Conservation (phyloP, 2,329 filamentous ascomycete species). For the Lecanicillium sp. region DNA sequence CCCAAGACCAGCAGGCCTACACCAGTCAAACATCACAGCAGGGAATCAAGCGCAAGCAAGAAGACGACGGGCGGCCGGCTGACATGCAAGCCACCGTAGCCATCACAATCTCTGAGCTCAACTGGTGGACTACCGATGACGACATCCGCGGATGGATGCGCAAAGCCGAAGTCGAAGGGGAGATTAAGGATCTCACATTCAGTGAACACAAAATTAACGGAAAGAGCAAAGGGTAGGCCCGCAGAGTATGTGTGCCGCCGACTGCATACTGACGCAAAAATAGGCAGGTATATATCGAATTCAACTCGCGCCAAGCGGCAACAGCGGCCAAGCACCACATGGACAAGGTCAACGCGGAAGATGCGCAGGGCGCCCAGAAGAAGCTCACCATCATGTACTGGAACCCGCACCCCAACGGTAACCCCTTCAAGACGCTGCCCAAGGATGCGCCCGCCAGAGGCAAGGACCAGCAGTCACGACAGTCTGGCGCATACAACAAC, state of each 20-base stretch:
- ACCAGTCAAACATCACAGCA: slow-evolving; percentile 32
- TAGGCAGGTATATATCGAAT: slow-evolving; percentile 77
- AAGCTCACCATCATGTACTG: slow-evolving; percentile 71
- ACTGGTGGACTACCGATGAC: slow-evolving; percentile 97
- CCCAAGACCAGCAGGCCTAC: slow-evolving; percentile 35
- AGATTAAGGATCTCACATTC: slow-evolving; percentile 89
- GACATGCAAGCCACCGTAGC: slow-evolving; percentile 60
- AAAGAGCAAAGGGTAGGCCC: slow-evolving; percentile 87
- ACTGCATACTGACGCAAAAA: slow-evolving; percentile 13
- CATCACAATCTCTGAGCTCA: slow-evolving; percentile 79
- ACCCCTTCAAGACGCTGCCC: slow-evolving; percentile 85
- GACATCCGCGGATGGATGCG: slow-evolving; percentile 84
- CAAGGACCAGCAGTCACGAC: slow-evolving; percentile 56
- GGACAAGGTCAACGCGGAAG: slow-evolving; percentile 53
- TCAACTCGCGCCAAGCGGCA: slow-evolving; percentile 75
- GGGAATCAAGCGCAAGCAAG: slow-evolving; percentile 56
- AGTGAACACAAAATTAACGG: slow-evolving; percentile 99
- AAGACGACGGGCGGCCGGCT: slow-evolving; percentile 44
- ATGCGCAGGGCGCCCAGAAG: slow-evolving; percentile 53
- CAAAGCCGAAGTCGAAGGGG: slow-evolving; percentile 72
- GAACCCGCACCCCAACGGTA: slow-evolving; percentile 59
- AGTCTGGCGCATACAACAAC: slow-evolving; percentile 45
- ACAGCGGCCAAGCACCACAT: slow-evolving; percentile 79
- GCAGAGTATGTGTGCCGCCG: neutral
- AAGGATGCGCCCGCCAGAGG: slow-evolving; percentile 69